A percentile compares a stretch with the other conserved stretches of the same genome.
Conservation (phyloP, 2,329 filamentous ascomycete species). For the Epichloe aotearoae region DNA sequence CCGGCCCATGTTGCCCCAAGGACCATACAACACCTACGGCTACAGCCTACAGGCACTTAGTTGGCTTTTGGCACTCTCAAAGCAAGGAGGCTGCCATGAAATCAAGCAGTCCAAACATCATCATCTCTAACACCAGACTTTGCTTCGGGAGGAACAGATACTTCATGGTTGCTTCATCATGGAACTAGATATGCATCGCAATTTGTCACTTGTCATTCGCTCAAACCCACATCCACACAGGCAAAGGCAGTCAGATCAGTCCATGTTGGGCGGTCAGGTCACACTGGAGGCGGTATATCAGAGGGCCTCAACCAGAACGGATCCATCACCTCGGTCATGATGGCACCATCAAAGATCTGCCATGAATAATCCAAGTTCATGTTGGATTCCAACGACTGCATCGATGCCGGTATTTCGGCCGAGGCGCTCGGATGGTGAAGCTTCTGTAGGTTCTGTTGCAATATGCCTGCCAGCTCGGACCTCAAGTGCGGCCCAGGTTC, state of each 20-base stretch:
- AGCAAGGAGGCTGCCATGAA: no score
- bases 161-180: no score
- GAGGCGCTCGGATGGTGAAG: slow-evolving; percentile 11
- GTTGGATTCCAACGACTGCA: slow-evolving; percentile 5
- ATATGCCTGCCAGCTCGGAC: slow-evolving; percentile 4
- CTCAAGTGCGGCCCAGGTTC: slow-evolving; percentile 14
- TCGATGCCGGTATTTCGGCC: background rate
- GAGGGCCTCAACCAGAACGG: slow-evolving; percentile 1
- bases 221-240: no score
- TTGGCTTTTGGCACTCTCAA: no score
- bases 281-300: background rate
- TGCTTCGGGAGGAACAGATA: no score
- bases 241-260: background rate
- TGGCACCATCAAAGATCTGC: slow-evolving; percentile 10
- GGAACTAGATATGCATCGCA: no score
- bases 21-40: no score
- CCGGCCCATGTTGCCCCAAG: no score
- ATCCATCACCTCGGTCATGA: slow-evolving; percentile 3
- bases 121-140: no score
- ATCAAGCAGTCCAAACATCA: no score
- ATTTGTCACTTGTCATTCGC: no score
- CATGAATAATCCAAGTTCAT: slow-evolving; percentile 9
- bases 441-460: slow-evolving; percentile 15
- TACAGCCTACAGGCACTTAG: no score
- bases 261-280: background rate